These are phyloP conservation scores for Solanum hybrid DNA, from an alignment of 305 asterid species.

Conservation along the genomic window DNA sequence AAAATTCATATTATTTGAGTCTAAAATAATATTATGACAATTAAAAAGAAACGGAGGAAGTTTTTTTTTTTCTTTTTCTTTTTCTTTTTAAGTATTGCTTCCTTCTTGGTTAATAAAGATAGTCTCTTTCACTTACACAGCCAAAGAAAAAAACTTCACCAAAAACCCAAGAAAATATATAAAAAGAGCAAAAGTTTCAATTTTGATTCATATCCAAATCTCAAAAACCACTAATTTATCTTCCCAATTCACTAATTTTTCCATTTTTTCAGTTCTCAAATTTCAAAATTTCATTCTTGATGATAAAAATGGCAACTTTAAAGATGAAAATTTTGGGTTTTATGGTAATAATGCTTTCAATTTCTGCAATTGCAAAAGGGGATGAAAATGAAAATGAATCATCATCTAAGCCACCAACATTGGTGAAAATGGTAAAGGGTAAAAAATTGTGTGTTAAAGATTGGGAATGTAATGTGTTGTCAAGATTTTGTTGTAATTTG, in stretches of 20 bases:
- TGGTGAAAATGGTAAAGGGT: slow-evolving; percentile 48
- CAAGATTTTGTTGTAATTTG: slow-evolving; percentile 62
- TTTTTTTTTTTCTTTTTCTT: too few relatives aligned
- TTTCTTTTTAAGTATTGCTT: not conserved
- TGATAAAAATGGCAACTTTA: slow-evolving; percentile 8
- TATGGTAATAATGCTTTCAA: slow-evolving; percentile 9
- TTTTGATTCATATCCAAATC: not conserved
- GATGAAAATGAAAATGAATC: not conserved
- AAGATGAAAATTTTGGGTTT: slow-evolving; percentile 12
- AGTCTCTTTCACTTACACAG: not conserved
- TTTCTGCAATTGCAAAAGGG: slow-evolving; percentile 6
- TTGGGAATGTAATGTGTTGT: slow-evolving; percentile 59
- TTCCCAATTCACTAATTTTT: slow-evolving; percentile 4
- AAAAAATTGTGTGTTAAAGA: slow-evolving; percentile 57
- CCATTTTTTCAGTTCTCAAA: not conserved
- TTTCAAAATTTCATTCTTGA: too few relatives aligned
- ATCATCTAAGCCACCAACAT: slow-evolving; percentile 19
- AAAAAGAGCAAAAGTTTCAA: not conserved
- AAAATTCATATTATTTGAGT: fast-evolving
- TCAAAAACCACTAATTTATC: not conserved
- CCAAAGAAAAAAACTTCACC: slow-evolving; percentile 1
- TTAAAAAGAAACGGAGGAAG: too few relatives aligned
- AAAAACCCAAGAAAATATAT: not conserved
- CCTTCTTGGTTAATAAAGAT: slow-evolving; percentile 19
- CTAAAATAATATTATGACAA: too few relatives aligned